A percentile compares a stretch with the other conserved stretches of the same genome.
Evolutionary conservation across 2,329 filamentous ascomycete genomes (phyloP).

Genomic region (Pseudogymnoascus verrucosus): DNA sequence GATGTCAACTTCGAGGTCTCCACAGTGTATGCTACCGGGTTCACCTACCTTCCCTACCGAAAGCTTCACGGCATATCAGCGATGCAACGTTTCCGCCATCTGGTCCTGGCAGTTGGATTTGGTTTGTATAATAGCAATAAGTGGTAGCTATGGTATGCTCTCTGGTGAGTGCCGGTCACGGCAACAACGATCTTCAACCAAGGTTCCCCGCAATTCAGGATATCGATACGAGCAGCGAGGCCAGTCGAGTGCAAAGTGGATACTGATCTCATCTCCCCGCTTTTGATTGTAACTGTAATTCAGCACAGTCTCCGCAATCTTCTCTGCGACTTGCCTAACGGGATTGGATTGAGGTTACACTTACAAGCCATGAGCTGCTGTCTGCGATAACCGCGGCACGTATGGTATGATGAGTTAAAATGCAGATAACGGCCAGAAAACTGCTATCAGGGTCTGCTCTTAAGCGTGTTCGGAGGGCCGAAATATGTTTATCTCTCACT

Average conservation of each 20-base stretch:
- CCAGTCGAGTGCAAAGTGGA: neutral
- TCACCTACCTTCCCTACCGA: neutral
- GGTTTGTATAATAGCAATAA: neutral
- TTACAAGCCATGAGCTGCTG: neutral
- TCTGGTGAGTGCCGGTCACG: neutral
- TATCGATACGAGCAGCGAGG: neutral
- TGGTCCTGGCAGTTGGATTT: neutral
- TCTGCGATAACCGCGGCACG: neutral
- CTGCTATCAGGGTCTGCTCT: neutral
- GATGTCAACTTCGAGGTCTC: neutral
- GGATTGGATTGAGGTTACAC: neutral
- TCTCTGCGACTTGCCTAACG: neutral
- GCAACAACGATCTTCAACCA: neutral
- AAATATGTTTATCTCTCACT: neutral
- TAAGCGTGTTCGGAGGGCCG: neutral
- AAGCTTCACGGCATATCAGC: neutral
- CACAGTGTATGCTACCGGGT: neutral
- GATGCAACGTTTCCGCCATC: neutral
- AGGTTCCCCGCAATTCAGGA: neutral
- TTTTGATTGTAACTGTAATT: neutral
- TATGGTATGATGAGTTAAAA: neutral
- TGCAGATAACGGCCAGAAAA: neutral
- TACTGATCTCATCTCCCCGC: neutral
- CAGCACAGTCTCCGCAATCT: neutral
- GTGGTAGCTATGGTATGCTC: neutral